A percentile compares a stretch with the other conserved stretches of the same genome.
These are phyloP conservation scores for Mycogone perniciosa DNA, from an alignment of 2,329 filamentous ascomycete species.

Conservation along the genomic window DNA sequence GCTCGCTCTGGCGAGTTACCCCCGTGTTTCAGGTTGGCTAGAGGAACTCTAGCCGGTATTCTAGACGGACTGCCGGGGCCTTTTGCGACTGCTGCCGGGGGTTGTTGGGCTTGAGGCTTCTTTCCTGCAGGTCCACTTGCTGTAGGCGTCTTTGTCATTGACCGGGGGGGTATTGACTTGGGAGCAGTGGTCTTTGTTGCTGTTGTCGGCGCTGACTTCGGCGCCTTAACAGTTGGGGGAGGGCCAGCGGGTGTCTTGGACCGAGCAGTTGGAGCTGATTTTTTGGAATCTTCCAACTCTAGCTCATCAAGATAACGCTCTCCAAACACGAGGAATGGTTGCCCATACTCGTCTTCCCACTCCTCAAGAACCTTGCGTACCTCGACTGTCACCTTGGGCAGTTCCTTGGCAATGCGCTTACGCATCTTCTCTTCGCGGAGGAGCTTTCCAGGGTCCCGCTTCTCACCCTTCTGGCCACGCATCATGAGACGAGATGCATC, in stretches of 20 bases:
- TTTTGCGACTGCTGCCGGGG: conserved; percentile 19
- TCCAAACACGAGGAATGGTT: conserved; percentile 88
- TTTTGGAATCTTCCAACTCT: conserved; percentile 54
- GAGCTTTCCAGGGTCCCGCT: conserved; percentile 87
- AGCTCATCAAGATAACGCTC: conserved; percentile 84
- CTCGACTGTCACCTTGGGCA: conserved; percentile 86
- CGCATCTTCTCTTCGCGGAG: conserved; percentile 97
- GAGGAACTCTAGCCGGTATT: conserved; percentile 62
- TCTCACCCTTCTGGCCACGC: conserved; percentile 87
- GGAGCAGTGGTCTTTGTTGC: conserved; percentile 14
- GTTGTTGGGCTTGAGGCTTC: conserved; percentile 20
- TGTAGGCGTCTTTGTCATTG: conserved; percentile 50
- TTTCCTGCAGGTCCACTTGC: conserved; percentile 28
- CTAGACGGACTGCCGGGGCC: conserved; percentile 38
- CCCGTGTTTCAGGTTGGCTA: conserved; percentile 62
- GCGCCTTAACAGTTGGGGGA: conserved; percentile 40
- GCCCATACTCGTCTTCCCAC: conserved; percentile 92
- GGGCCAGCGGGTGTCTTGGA: conserved; percentile 70
- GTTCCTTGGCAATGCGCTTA: conserved; percentile 91
- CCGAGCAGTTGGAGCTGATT: conserved; percentile 44
- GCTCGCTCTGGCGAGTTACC: conserved; percentile 75
- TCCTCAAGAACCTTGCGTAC: conserved; percentile 71
- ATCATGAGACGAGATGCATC: conserved; percentile 91
- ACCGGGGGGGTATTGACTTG: conserved; percentile 32
- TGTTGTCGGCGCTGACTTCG: conserved; percentile 28